phyloP scores from a whole-genome alignment of 768 basidiomycete genomes.

The Boletus rubropictus region DNA sequence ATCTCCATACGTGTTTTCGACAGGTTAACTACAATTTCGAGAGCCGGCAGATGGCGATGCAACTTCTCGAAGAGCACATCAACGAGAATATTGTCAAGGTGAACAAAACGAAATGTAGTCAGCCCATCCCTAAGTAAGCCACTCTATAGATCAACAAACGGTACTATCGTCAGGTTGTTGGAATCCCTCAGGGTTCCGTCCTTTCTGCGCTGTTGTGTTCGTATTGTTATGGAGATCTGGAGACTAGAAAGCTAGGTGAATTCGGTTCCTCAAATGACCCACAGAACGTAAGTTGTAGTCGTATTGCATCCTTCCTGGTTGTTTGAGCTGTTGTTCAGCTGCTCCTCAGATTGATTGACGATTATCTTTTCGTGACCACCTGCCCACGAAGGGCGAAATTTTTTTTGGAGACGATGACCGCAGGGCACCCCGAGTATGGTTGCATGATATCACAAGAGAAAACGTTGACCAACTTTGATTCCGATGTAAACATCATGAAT shows the following conservation, averaged over 20 bases:
- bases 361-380: slow-evolving; percentile 87
- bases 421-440: slow-evolving; percentile 91
- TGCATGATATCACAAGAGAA: slow-evolving; percentile 87
- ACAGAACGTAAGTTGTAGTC: slow-evolving; percentile 49
- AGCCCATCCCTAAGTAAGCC: neutral
- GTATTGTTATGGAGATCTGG: slow-evolving; percentile 92
- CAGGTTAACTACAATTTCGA: slow-evolving; percentile 52
- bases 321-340: slow-evolving; percentile 39
- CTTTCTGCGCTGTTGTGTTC: slow-evolving; percentile 90
- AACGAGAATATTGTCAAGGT: slow-evolving; percentile 91
- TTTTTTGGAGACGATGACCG: slow-evolving; percentile 73
- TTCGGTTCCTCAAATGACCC: slow-evolving; percentile 49
- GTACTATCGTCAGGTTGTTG: slow-evolving; percentile 84
- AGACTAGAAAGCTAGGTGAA: slow-evolving; percentile 41
- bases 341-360: slow-evolving; percentile 85
- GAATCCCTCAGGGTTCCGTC: slow-evolving; percentile 97
- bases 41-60: slow-evolving; percentile 53
- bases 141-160: slow-evolving; percentile 61
- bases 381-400: slow-evolving; percentile 48
- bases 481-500: slow-evolving; percentile 47
- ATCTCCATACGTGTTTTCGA: neutral
- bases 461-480: slow-evolving; percentile 82
- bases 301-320: neutral
- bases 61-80: slow-evolving; percentile 84
- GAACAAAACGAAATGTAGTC: neutral